Evolutionary conservation across 345 rosid genomes (phyloP), one percentile per base, ranked within the genome.

Genomic region (Salix viminalis): DNA sequence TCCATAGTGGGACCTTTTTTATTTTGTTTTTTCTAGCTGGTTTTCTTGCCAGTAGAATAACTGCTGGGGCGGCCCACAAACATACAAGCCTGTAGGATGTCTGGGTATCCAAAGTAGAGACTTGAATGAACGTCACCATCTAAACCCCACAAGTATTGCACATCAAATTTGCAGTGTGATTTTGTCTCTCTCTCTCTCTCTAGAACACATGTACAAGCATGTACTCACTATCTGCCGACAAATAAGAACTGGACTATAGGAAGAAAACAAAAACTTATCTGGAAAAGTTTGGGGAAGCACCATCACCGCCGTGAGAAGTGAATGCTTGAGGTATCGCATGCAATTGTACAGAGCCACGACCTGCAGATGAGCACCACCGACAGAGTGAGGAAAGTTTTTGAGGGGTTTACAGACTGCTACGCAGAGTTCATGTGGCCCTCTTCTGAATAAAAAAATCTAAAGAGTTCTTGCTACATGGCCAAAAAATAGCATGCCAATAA

Each of bases 21-120:
- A 0, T 12, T 44, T 42, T 15, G 1, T 26, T 28, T 30, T 39
- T 14, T 48, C 42, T 34, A 44, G 48, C 60, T 56, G 79, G 77
- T 79, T 80, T 79, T 81, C 50, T 34, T 76, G 82, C 69, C 79
- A 81, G 75, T 77, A 71, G 75, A 62, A 52, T 62, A 61, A 81
- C 69, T 65, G 64, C 78, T 48, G 76, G 54, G 65, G 78, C 80
- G 69, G 69, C 84, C 88, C 86, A 78, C 79, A 77, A 79, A 42
- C 79, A 75, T 79, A 85, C 85, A 85, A 83, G 76, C 36, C 65
- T 70, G 73, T 54, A 68, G 80, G 75, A 78, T 74, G 69, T 67
- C 60, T 76, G 67, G 84, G 85, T 75, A 85, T 85, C 90, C 90
- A 79, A 85, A 72, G 89, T 70, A 62, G 37, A 74, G 46, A 62